Base-by-base conservation (phyloP, 345 rosid species). In the Lumnitzera littorea region DNA sequence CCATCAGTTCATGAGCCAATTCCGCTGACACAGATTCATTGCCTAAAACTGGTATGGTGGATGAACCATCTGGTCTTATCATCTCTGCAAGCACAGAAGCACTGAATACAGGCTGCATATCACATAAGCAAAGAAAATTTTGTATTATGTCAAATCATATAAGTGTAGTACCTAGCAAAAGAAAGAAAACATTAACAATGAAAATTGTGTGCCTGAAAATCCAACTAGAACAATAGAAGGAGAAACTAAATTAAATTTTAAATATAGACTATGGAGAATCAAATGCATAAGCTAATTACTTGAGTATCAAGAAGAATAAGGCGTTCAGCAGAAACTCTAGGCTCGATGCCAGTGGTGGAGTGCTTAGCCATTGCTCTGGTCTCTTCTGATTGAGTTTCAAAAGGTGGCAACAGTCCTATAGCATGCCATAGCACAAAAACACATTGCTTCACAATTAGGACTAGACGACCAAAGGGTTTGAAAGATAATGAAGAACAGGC, bases 381-480 rank as follows among this genome's bases (percentile, higher is more conserved):
- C 46, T 86, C 96, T 64, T 89, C 94, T 2, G 91, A 74, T 48
- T 82, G 91, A 41, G 76, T 43, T 2, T 76, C 53, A 64, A 89
- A 86, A 48, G 91, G 94, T n/a, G 88, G 91, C 12, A 82, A 74
- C 96, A 82, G 86, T 51, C 91, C 96, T 85, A 76, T 29, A 72
- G 63, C 58, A 17, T 56, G 73, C 24, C 56, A 69, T 4, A 15
- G 12, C 9, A 56, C 1, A 5, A 36, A 4, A 9, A 36, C 43
- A 36, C 7, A 36, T 0, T 36, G 43, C 43, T 36, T 7, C 43
- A 36, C 43, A 36, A 36, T 36, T 36, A 36, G 11, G 43, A 36
- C 43, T 36, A 36, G 10, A 36, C 9, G 7, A 36, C 43, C 43
- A 36, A 36, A 36, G 43, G 43, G 43, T 9, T 36, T 36, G 11